Base-by-base conservation (phyloP, 768 basidiomycete genomes). In the Mycena sanguinolenta region DNA sequence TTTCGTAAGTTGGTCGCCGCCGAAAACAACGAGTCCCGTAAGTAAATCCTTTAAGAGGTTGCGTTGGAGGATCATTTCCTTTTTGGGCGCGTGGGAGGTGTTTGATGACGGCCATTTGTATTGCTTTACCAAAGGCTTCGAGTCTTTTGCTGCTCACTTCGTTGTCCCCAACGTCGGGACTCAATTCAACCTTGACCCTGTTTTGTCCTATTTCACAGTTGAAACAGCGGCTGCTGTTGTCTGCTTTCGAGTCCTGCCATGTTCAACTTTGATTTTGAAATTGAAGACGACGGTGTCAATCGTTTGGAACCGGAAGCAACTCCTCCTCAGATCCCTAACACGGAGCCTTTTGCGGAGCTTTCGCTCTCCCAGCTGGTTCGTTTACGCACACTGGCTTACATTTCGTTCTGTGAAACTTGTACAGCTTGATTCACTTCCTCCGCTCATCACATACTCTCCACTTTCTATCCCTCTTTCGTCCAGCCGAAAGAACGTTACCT, bases 401-500 rank as follows among this genome's bases (percentile, higher is more conserved):
- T 63, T 55, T 65, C 17, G 67, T 66, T 58, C 65, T 36, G 34
- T 60, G 59, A 61, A 46, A 38, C 14, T 32, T 75, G 71, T 74
- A 70, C 82, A 96, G 95, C 78, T 96, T 62, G 83, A 87, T 61
- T 80, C 84, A 5, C 84, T 97, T 7, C 96, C 96, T 0, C 82
- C 87, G 2, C 80, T 87, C 14, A 90, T 98, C 71, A 95, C 95
- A 0, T 96, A 92, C 78, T 95, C 97, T 0, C 91, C 93, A 3
- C 73, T 96, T 17, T 75, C 79, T 4, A 79, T 93, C 5, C 87
- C 89, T 2, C 80, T 88, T 6, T 72, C 80, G 0, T 80, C 80
- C 25, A 79, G 76, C 17, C 64, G 76, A 4, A 75, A 77, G 49
- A 67, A 67, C 21, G 67, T 86, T 13, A 78, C 83, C 0, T 82